phyloP scores from a whole-genome alignment of 192 early-diverging fungal genomes.

The Gigaspora rosea region DNA sequence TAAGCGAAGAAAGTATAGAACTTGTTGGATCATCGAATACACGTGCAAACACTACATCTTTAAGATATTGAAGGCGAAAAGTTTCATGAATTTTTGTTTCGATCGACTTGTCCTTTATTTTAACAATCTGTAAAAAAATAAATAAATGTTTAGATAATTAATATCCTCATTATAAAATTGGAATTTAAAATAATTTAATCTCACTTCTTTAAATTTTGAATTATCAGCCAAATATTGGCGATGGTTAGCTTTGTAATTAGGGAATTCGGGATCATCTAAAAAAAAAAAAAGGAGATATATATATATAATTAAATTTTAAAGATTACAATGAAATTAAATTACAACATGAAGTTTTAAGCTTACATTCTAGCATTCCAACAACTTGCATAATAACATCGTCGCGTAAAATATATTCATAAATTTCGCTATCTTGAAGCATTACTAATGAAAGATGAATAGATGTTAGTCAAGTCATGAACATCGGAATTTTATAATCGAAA shows the following conservation, averaged over 20 bases:
- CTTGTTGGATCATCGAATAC: slow-evolving; percentile 77
- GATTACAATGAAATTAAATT: background rate
- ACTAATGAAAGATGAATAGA: slow-evolving; percentile 45
- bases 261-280: slow-evolving; percentile 76
- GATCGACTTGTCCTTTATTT: slow-evolving; percentile 71
- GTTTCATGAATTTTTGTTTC: slow-evolving; percentile 82
- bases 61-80: slow-evolving; percentile 84
- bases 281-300: background rate
- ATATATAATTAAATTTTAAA: background rate
- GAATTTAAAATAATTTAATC: background rate
- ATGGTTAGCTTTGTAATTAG: slow-evolving; percentile 70
- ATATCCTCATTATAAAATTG: background rate
- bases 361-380: slow-evolving; percentile 88
- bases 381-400: slow-evolving; percentile 75
- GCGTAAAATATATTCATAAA: slow-evolving; percentile 73
- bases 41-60: slow-evolving; percentile 79
- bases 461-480: background rate
- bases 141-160: background rate
- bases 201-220: slow-evolving; percentile 55
- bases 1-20: slow-evolving; percentile 71
- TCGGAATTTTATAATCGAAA: background rate
- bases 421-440: slow-evolving; percentile 73
- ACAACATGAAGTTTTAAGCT: background rate
- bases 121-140: slow-evolving; percentile 61
- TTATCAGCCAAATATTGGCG: slow-evolving; percentile 67